A percentile compares a stretch with the other conserved stretches of the same genome.
Evolutionary conservation across 306 rosid species (phyloP).

Genomic region (Cucurbita argyrosperma): DNA sequence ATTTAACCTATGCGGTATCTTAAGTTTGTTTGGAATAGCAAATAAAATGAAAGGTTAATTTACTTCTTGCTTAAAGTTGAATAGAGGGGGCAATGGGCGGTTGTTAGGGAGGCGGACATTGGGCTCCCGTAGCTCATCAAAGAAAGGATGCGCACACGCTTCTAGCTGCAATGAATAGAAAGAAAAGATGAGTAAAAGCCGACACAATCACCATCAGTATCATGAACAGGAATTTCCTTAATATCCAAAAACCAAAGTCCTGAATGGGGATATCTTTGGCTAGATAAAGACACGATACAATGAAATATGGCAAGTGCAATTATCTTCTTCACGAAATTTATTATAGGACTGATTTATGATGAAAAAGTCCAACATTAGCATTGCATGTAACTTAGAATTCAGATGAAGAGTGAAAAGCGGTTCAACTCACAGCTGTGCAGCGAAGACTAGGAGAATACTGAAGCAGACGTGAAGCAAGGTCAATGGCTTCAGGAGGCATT

Average conservation of each 20-base stretch:
- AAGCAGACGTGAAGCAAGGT: constrained; percentile 92
- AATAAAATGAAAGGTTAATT: constrained; percentile 18
- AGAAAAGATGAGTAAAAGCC: not conserved
- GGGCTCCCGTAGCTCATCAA: constrained; percentile 89
- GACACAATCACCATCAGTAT: not conserved
- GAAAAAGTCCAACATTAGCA: not conserved
- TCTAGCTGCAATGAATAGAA: constrained; percentile 51
- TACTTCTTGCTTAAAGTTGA: constrained; percentile 94
- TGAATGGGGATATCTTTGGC: not conserved
- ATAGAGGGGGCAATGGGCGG: constrained; percentile 72
- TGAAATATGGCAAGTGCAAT: not conserved
- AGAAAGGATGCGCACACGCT: constrained; percentile 87
- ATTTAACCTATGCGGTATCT: not conserved
- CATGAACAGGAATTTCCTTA: not conserved
- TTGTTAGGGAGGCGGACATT: constrained; percentile 80
- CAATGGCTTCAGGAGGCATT: constrained; percentile 99
- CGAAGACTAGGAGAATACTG: constrained; percentile 97
- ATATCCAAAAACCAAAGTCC: not conserved
- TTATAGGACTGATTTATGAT: not conserved
- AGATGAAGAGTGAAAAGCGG: not conserved
- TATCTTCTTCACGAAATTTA: not conserved
- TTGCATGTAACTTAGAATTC: not conserved
- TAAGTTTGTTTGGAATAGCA: not conserved
- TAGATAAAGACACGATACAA: not conserved
- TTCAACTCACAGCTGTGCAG: constrained; percentile 73